Evolutionary conservation across 2,329 filamentous ascomycete genomes (phyloP).

Genomic region (Sporothrix inflata): DNA sequence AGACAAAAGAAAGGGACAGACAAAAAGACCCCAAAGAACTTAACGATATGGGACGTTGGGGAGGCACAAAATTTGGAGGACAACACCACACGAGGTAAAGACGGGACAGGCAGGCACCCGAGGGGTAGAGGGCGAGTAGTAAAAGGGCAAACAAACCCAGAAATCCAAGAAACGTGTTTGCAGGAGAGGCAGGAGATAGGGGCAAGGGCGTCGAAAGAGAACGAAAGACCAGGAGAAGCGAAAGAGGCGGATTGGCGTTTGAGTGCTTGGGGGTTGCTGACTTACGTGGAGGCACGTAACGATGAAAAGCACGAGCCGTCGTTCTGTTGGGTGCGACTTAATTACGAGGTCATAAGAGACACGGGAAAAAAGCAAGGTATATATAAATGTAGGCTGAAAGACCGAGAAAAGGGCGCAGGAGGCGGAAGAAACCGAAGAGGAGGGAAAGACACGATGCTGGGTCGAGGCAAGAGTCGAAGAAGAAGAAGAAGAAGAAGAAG

Average conservation of each 20-base stretch:
- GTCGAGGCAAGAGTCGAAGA: constrained; percentile 2
- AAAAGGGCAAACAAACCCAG: not conserved
- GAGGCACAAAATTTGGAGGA: not conserved
- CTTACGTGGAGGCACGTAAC: constrained; percentile 18
- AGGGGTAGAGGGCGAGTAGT: not conserved
- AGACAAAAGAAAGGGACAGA: not conserved
- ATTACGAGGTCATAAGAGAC: constrained; percentile 27
- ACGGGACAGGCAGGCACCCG: constrained; percentile 5
- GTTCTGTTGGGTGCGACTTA: constrained; percentile 9
- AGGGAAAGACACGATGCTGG: not conserved
- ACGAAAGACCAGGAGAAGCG: constrained; percentile 1
- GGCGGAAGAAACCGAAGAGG: constrained; percentile 3
- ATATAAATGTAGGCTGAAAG: constrained; percentile 22
- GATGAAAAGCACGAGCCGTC: constrained; percentile 5
- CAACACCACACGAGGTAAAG: not conserved
- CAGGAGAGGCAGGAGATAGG: not conserved
- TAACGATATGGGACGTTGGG: not conserved
- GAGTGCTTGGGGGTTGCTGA: constrained; percentile 3
- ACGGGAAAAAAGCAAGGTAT: constrained; percentile 20
- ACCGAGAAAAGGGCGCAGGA: constrained; percentile 17
- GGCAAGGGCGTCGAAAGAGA: not conserved
- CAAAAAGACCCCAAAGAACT: not conserved
- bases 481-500: not conserved
- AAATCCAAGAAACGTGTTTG: not conserved
- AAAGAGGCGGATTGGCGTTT: not conserved